Percentiles rank a stretch among this genome's conserved stretches.
These are phyloP conservation scores for Solanum tacnaense DNA, from an alignment of 257 asterid genomes.

Conservation along the genomic window DNA sequence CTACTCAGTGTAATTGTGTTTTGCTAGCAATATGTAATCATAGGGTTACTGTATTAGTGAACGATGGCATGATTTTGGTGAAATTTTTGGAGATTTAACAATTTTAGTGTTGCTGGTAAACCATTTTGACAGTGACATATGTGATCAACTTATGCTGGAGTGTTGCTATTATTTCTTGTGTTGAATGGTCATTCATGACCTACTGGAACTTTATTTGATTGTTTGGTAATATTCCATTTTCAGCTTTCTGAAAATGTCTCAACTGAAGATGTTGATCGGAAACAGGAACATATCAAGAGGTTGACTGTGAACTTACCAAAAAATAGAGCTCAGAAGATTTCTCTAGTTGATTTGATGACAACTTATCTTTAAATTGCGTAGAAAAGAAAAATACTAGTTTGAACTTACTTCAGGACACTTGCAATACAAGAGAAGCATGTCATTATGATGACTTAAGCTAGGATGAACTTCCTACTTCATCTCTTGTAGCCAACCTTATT, in stretches of 20 bases:
- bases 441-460: too few species aligned
- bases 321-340: constrained; percentile 25
- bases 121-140: not conserved
- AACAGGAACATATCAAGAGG: constrained; percentile 46
- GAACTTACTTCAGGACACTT: too few species aligned
- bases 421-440: too few species aligned
- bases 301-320: constrained; percentile 25
- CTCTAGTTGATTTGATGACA: constrained; percentile 7
- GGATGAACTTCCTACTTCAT: too few species aligned
- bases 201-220: not conserved
- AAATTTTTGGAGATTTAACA: not conserved
- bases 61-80: not conserved
- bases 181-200: not conserved
- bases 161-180: not conserved
- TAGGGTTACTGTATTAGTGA: not conserved
- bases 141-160: not conserved
- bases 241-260: constrained; percentile 56
- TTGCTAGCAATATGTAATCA: not conserved
- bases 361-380: not conserved
- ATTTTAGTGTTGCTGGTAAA: not conserved
- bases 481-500: not conserved
- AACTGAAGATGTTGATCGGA: constrained; percentile 66
- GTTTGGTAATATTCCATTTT: constrained; percentile 6
- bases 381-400: too few species aligned
- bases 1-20: not conserved